Base-by-base conservation (phyloP, 129 eudicot species). In the Centrapalus pauciflorus region DNA sequence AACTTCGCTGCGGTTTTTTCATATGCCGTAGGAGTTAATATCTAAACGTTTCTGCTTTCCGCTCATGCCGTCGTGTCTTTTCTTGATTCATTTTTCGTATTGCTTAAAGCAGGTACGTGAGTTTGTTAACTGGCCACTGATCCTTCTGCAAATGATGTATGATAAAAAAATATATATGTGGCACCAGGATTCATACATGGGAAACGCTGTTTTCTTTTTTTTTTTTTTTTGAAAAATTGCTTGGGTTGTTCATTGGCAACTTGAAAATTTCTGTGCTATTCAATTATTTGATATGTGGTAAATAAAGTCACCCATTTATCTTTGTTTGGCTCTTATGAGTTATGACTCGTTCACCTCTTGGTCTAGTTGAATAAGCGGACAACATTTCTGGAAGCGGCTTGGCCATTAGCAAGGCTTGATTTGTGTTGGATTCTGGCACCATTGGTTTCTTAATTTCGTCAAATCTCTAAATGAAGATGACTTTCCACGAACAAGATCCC, bases 401-500 rank as follows among this genome's bases (percentile, higher is more conserved):
- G n/a, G n/a, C n/a, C n/a, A n/a, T n/a, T 40, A 40, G 48, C 14
- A 40, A 60, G 34, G 48, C 48, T 60, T 33, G n/a, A 34, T 30
- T 60, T 20, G 17, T 20, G 12, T 30, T 52, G 3, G 7, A 64
- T 58, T 37, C 30, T n/a, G 12, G 40, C 14, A 13, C 8, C 55
- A 70, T 57, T 25, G 13, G 10, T 52, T 64, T 25, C 5, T 41
- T 25, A 19, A 7, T 52, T 64, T 25, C 5, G 32, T 0, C 9
- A 28, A 38, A 60, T 45, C 19, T 16, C 8, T 10, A 30, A 29
- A 40, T 32, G 67, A 37, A 63, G 79, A 82, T 81, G 86, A 70
- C 56, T 58, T 60, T 58, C 37, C 45, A 74, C 40, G 76, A 84
- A 76, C 69, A 37, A 7, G 96, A 88, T 78, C 91, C 84, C 40